Evolutionary conservation across 306 rosid species (phyloP).

Genomic region (Corylus heterophylla): DNA sequence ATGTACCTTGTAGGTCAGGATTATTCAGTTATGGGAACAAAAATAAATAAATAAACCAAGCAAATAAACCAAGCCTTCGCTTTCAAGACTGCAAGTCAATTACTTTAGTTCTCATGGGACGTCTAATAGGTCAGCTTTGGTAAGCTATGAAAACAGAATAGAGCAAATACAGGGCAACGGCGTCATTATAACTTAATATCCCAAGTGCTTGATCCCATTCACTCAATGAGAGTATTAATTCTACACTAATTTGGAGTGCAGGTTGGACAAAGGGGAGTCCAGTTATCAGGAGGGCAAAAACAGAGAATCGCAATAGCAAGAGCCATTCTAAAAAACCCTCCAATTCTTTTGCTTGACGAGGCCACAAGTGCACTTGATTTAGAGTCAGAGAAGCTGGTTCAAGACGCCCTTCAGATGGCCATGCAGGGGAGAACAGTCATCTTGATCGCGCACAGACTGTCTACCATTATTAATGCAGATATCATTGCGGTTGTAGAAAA

Average conservation of each 20-base stretch:
- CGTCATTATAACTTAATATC: too few relatives aligned
- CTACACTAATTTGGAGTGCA: conserved; percentile 18
- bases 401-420: conserved; percentile 82
- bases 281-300: conserved; percentile 90
- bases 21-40: too few relatives aligned
- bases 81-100: too few relatives aligned
- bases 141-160: too few relatives aligned
- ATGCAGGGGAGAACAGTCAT: conserved; percentile 77
- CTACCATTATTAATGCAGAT: conserved; percentile 80
- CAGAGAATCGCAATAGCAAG: conserved; percentile 89
- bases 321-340: conserved; percentile 83
- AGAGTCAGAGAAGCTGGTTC: conserved; percentile 80
- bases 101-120: too few relatives aligned
- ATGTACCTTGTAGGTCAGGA: too few relatives aligned
- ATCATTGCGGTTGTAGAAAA: conserved; percentile 72
- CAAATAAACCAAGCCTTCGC: too few relatives aligned
- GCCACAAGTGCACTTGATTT: conserved; percentile 94
- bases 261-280: conserved; percentile 88
- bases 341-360: conserved; percentile 81
- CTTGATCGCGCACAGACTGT: conserved; percentile 81
- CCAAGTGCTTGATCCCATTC: too few relatives aligned
- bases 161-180: too few relatives aligned
- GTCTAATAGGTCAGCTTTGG: too few relatives aligned
- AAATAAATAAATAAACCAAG: too few relatives aligned
- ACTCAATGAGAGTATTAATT: too few relatives aligned